A percentile compares a stretch with the other conserved stretches of the same genome.
Evolutionary conservation across 306 rosid species (phyloP).

Genomic region (Cicer arietinum): DNA sequence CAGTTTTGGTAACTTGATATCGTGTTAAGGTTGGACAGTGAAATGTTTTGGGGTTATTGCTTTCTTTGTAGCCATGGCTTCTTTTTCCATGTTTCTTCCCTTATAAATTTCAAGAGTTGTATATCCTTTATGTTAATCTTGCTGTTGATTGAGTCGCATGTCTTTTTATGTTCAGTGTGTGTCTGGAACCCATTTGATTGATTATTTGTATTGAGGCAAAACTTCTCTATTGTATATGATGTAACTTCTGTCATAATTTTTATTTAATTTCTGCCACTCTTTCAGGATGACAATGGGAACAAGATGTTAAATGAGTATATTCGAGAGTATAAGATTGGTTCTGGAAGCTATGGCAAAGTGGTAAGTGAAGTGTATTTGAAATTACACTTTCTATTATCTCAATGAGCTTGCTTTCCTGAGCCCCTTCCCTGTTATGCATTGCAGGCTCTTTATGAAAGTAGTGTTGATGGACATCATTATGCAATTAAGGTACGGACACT

Average conservation of each 20-base stretch:
- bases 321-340: constrained; percentile 90
- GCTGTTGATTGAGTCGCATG: not conserved
- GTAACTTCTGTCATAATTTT: constrained; percentile 32
- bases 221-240: constrained; percentile 16
- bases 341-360: constrained; percentile 99
- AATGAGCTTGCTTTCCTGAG: constrained; percentile 25
- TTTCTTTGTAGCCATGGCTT: not conserved
- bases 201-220: constrained; percentile 31
- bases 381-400: constrained; percentile 32
- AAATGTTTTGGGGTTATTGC: constrained; percentile 6
- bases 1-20: constrained; percentile 20
- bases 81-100: constrained; percentile 19
- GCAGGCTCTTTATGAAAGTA: constrained; percentile 80
- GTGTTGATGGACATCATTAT: constrained; percentile 70
- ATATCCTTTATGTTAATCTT: not conserved
- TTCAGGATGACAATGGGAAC: constrained; percentile 90
- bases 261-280: constrained; percentile 10
- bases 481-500: constrained; percentile 80
- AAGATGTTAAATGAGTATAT: constrained; percentile 93
- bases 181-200: constrained; percentile 27
- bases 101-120: not conserved
- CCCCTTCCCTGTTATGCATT: constrained; percentile 41
- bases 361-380: constrained; percentile 50
- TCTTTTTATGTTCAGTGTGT: not conserved
- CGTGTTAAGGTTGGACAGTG: constrained; percentile 15